Evolutionary conservation across 2,329 filamentous ascomycete genomes (phyloP), one percentile per base, ranked within the genome.

Genomic region (Exutisphaerella laricina): DNA sequence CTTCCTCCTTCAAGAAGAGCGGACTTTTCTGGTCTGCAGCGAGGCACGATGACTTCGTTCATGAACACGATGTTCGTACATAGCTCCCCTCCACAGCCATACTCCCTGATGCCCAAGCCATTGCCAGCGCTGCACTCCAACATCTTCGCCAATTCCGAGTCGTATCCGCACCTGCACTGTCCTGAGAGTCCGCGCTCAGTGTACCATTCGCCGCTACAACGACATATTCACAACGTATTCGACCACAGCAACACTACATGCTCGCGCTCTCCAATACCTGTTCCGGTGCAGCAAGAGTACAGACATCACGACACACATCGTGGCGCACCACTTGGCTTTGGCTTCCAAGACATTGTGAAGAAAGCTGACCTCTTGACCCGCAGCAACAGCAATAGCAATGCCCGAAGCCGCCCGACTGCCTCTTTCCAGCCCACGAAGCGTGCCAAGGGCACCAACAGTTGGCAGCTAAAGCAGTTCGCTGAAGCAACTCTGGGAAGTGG

Each of bases 391-490:
- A 63, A 63, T 52, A 62, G 52, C 50, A 63, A 63, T 52, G 57
- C 56, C 21, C 59, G 60, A 29, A 56, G 88, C 66, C 84, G 88
- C 61, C 88, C 86, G 56, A 82, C 86, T 67, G 88, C 86, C 60
- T 86, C 92, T 56, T 97, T 97, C 73, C 88, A 89, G 63, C 87
- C 90, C 26, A 85, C 89, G 60, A 84, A 84, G 50, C 72, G 82
- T 31, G 84, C 83, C 61, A 94, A 92, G 66, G 88, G 89, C 45
- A 94, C 88, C 41, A 86, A 80, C 57, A 94, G 78, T 66, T 94
- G 94, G 72, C 92, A 97, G 69, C 75, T 98, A 56, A 84, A 92
- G 67, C 92, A 98, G 67, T 98, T 97, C 75, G 92, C 92, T 39
- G 94, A 98, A 67, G 92, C 94, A 33, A 98, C 92, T 8, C 76